Percentiles rank a stretch among this genome's conserved stretches.
Conservation (phyloP, 1,284 basidiomycete species). For the Fomitopsis pinicola region DNA sequence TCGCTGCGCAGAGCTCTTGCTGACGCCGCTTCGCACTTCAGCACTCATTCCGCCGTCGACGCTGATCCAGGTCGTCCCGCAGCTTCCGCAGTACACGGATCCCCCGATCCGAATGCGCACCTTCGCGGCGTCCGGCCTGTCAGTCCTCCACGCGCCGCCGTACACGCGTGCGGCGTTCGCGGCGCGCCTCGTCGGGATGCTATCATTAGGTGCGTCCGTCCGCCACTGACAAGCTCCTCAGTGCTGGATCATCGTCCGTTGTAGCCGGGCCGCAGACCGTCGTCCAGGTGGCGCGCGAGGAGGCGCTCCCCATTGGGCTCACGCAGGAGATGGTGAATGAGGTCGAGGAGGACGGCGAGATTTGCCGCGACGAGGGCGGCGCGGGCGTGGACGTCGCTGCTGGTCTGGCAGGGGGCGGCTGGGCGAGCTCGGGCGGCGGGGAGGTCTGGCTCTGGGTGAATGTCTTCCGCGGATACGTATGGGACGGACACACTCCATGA, state of each 20-base stretch:
- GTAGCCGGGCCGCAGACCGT: slow-evolving; percentile 41
- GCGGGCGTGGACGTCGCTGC: slow-evolving; percentile 33
- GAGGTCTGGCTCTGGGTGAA: slow-evolving; percentile 68
- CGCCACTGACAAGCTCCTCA: not conserved
- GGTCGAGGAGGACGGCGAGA: slow-evolving; percentile 60
- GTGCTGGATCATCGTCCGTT: not conserved
- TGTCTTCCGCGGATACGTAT: slow-evolving; percentile 58
- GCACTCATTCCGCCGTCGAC: slow-evolving; percentile 89
- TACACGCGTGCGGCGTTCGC: slow-evolving; percentile 67
- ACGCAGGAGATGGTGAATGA: slow-evolving; percentile 71
- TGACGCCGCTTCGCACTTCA: slow-evolving; percentile 18
- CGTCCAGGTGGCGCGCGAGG: slow-evolving; percentile 63
- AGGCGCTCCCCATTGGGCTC: slow-evolving; percentile 68
- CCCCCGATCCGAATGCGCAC: slow-evolving; percentile 68
- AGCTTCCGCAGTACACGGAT: slow-evolving; percentile 62
- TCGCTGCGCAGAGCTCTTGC: not conserved
- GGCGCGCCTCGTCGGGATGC: slow-evolving; percentile 52
- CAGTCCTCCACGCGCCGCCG: slow-evolving; percentile 80
- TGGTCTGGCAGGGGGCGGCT: slow-evolving; percentile 16
- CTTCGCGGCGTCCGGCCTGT: slow-evolving; percentile 67
- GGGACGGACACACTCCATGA: slow-evolving; percentile 52
- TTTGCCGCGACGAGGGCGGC: slow-evolving; percentile 72
- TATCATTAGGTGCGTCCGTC: slow-evolving; percentile 38
- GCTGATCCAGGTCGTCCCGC: slow-evolving; percentile 69
- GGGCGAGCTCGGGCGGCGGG: slow-evolving; percentile 38